A percentile compares a stretch with the other conserved stretches of the same genome.
Evolutionary conservation across 768 basidiomycete genomes (phyloP).

Genomic region (Panaeolus cyanescens): DNA sequence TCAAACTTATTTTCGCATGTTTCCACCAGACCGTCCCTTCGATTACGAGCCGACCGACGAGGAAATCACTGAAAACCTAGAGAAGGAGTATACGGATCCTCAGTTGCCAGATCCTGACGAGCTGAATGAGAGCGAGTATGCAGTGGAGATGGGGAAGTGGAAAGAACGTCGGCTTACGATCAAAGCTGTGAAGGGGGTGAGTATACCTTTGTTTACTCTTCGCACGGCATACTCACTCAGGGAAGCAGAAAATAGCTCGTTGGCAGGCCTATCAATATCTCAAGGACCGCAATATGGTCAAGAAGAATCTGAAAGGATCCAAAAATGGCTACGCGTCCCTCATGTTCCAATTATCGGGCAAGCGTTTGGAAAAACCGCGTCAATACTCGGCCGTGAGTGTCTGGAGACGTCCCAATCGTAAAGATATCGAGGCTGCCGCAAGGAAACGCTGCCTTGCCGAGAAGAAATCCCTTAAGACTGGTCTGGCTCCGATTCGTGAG

Average conservation of each 20-base stretch:
- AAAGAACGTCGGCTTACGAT: background rate
- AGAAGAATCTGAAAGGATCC: background rate
- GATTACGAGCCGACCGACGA: background rate
- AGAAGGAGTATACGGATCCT: background rate
- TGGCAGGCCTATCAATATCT: slow-evolving; percentile 14
- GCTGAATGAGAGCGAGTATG: background rate
- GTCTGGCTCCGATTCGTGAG: slow-evolving; percentile 6
- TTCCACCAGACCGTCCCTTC: background rate
- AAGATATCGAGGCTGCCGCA: background rate
- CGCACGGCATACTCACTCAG: background rate
- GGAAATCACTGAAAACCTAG: background rate
- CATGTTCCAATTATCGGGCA: background rate
- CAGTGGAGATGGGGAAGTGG: background rate
- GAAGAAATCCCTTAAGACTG: slow-evolving; percentile 1
- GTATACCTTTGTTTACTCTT: background rate
- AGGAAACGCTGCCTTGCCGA: background rate
- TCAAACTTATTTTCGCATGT: background rate
- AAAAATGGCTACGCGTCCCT: background rate
- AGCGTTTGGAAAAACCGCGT: background rate
- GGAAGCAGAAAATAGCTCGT: slow-evolving; percentile 14
- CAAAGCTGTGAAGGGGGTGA: background rate
- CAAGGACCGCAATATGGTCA: slow-evolving; percentile 11
- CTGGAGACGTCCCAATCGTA: slow-evolving; percentile 5
- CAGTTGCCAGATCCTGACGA: background rate
- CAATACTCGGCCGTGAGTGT: background rate